Percentiles rank a stretch among this genome's conserved stretches.
Conservation (phyloP, 129 eudicot genomes). For the Helichrysum umbraculigerum region DNA sequence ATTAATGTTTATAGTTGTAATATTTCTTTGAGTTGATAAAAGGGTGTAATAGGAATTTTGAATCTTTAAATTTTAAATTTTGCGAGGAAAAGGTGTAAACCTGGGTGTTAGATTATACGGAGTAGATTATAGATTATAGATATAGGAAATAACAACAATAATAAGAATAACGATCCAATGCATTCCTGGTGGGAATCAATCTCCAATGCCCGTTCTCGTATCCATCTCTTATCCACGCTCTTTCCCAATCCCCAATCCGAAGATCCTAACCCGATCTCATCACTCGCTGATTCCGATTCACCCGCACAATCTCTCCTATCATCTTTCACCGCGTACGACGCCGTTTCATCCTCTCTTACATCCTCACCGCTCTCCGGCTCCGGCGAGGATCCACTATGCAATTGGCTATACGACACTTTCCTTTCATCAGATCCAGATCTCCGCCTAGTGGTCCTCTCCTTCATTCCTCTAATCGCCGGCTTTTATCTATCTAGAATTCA, state of each 20-base stretch:
- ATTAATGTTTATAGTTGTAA: too few species aligned
- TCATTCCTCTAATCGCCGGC: conserved; percentile 60
- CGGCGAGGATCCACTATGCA: conserved; percentile 70
- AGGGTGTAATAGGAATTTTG: too few species aligned
- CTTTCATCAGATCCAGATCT: conserved; percentile 81
- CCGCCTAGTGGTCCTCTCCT: conserved; percentile 78
- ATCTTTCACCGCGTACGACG: conserved; percentile 61
- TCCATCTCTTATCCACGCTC: conserved; percentile 65
- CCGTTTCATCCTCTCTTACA: conserved; percentile 55
- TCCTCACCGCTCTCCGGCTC: conserved; percentile 67
- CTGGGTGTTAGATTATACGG: too few species aligned
- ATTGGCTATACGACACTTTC: conserved; percentile 90
- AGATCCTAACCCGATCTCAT: conserved; percentile 45
- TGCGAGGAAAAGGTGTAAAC: too few species aligned
- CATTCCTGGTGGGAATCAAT: conserved; percentile 97
- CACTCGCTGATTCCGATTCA: conserved; percentile 87
- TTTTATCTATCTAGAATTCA: conserved; percentile 68
- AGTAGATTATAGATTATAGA: too few species aligned
- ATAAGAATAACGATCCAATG: conserved; percentile 61
- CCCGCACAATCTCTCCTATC: conserved; percentile 84
- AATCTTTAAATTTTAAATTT: too few species aligned
- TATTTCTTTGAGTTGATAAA: too few species aligned
- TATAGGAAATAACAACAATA: too few species aligned
- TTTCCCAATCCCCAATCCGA: conserved; percentile 42
- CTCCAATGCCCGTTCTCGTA: conserved; percentile 85